Evolutionary conservation across 2,329 filamentous ascomycete genomes (phyloP).

Genomic region (Pseudogymnoascus verrucosus): DNA sequence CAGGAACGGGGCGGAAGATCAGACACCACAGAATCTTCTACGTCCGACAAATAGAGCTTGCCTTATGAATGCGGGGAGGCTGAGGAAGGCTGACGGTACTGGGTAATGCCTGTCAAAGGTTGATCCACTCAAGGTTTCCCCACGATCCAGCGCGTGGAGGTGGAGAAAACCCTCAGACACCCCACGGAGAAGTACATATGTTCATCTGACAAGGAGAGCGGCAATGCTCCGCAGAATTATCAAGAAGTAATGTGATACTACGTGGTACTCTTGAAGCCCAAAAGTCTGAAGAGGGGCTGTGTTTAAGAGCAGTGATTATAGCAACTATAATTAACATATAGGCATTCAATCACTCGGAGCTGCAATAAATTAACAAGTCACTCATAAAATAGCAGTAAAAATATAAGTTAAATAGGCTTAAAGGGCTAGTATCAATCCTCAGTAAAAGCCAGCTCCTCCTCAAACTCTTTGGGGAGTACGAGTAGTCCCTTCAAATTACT

Average conservation of each 20-base stretch:
- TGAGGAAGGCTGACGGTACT: background rate
- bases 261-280: too few species aligned
- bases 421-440: background rate
- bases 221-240: background rate
- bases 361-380: too few species aligned
- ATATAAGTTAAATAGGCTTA: too few species aligned
- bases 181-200: background rate
- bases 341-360: too few species aligned
- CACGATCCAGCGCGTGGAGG: background rate
- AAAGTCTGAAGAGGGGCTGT: too few species aligned
- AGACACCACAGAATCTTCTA: background rate
- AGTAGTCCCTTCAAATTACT: background rate
- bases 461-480: too few species aligned
- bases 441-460: too few species aligned
- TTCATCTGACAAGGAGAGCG: background rate
- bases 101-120: background rate
- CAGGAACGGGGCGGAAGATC: constrained; percentile 6
- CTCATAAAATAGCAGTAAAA: too few species aligned
- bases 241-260: background rate
- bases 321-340: too few species aligned
- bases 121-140: background rate
- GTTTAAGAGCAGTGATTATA: too few species aligned
- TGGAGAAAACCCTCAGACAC: background rate
- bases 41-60: background rate
- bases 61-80: background rate